These are phyloP conservation scores for Ulmus americana DNA, from an alignment of 331 rosid genomes.

Conservation along the genomic window DNA sequence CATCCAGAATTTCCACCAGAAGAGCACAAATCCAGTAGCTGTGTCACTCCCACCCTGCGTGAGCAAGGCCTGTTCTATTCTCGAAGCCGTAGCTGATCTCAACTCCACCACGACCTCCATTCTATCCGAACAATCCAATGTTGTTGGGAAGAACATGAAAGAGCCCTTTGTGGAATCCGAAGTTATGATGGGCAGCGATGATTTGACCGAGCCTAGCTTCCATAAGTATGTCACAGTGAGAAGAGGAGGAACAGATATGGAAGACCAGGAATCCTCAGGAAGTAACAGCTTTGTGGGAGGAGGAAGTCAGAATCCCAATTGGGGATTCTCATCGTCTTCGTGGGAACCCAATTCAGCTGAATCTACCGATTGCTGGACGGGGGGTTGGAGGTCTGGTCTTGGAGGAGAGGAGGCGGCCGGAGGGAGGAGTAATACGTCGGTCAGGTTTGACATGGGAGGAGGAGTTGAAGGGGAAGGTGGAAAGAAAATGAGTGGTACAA, in stretches of 20 bases:
- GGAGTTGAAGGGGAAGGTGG: slow-evolving; percentile 22
- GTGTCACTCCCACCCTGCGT: slow-evolving; percentile 82
- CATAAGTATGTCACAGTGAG: slow-evolving; percentile 77
- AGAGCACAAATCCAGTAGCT: slow-evolving; percentile 35
- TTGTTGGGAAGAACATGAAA: slow-evolving; percentile 30
- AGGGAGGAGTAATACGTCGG: slow-evolving; percentile 14
- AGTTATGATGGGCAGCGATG: slow-evolving; percentile 46
- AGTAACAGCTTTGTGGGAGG: slow-evolving; percentile 54
- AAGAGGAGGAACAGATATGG: slow-evolving; percentile 50
- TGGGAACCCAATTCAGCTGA: slow-evolving; percentile 69
- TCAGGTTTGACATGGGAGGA: slow-evolving; percentile 27
- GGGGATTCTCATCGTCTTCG: slow-evolving; percentile 47
- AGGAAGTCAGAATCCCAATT: slow-evolving; percentile 27
- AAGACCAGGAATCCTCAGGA: slow-evolving; percentile 72
- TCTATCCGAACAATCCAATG: slow-evolving; percentile 32
- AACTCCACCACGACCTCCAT: slow-evolving; percentile 51
- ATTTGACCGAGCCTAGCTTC: slow-evolving; percentile 68
- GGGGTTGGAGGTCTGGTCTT: slow-evolving; percentile 34
- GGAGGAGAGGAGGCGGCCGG: slow-evolving; percentile 22
- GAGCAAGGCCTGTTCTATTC: slow-evolving; percentile 80
- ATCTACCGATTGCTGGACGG: slow-evolving; percentile 50
- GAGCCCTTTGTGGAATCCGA: slow-evolving; percentile 74
- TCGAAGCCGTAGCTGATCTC: slow-evolving; percentile 92
- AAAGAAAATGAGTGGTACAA: slow-evolving; percentile 27
- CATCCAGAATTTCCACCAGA: slow-evolving; percentile 88